A percentile compares a stretch with the other conserved stretches of the same genome.
These are phyloP conservation scores for Agroathelia rolfsii DNA, from an alignment of 1,284 basidiomycete genomes.

Conservation along the genomic window DNA sequence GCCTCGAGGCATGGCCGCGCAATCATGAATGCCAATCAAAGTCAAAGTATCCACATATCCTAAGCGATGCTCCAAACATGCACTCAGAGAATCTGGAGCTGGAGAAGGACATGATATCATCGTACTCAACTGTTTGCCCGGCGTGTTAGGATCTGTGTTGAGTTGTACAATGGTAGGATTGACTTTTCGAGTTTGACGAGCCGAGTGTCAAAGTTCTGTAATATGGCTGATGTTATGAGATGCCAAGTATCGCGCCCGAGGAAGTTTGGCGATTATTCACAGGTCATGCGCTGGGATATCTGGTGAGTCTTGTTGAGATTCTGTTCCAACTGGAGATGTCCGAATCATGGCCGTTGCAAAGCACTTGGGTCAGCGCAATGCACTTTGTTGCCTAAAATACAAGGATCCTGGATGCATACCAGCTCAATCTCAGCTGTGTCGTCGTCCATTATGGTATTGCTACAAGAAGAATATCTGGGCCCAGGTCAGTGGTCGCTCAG, in stretches of 20 bases:
- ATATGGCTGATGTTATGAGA: slow-evolving; percentile 45
- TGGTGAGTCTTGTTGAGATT: slow-evolving; percentile 76
- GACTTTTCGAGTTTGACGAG: slow-evolving; percentile 74
- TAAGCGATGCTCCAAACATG: too few species aligned
- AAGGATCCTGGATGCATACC: slow-evolving; percentile 27
- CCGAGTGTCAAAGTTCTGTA: slow-evolving; percentile 70
- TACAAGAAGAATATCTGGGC: too few species aligned
- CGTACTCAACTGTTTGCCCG: slow-evolving; percentile 62
- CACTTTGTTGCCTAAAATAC: too few species aligned
- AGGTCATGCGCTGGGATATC: slow-evolving; percentile 74
- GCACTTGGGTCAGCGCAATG: too few species aligned
- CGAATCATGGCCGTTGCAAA: slow-evolving; percentile 4
- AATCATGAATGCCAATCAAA: neutral
- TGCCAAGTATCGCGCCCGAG: slow-evolving; percentile 7
- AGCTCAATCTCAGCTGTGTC: slow-evolving; percentile 71
- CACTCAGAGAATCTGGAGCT: slow-evolving; percentile 4
- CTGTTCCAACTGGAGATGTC: slow-evolving; percentile 62
- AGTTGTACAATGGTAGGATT: slow-evolving; percentile 64
- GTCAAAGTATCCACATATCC: slow-evolving; percentile 24
- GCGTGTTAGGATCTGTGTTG: slow-evolving; percentile 64
- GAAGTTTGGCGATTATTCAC: slow-evolving; percentile 30
- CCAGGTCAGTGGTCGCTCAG: too few species aligned
- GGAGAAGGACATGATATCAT: too few species aligned
- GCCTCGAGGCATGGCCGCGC: slow-evolving; percentile 6
- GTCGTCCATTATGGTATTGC: slow-evolving; percentile 54